These are phyloP conservation scores for Hyaloscypha bicolor DNA, from an alignment of 495 filamentous ascomycete species.

Conservation along the genomic window DNA sequence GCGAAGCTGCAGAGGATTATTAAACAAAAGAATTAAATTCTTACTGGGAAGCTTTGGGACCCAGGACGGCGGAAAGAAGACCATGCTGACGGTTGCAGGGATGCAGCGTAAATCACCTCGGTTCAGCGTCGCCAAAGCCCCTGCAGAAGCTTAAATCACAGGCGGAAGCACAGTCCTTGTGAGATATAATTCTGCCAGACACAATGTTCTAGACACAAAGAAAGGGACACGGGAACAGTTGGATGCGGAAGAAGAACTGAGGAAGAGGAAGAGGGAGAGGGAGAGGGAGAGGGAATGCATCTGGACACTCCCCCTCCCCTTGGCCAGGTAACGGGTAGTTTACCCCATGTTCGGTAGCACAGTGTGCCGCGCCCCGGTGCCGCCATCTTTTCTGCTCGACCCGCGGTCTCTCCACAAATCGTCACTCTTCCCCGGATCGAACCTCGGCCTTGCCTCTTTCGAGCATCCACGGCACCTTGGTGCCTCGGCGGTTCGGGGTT, in stretches of 20 bases:
- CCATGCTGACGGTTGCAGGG: slow-evolving; percentile 56
- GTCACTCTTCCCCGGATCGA: background rate
- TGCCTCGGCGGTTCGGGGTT: too few species aligned
- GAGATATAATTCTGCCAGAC: background rate
- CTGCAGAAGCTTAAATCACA: background rate
- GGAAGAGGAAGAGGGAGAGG: background rate
- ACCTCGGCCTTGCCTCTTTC: background rate
- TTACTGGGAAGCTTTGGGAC: slow-evolving; percentile 57
- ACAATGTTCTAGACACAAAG: background rate
- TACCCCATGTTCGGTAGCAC: background rate
- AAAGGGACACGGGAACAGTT: background rate
- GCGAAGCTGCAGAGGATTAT: background rate
- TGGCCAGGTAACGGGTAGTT: too few species aligned
- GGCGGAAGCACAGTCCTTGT: background rate
- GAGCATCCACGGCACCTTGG: background rate
- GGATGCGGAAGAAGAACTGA: background rate
- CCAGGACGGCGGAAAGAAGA: slow-evolving; percentile 73
- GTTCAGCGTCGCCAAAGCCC: background rate
- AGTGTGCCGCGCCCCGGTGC: background rate
- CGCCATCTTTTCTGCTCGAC: background rate
- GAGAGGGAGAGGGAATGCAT: background rate
- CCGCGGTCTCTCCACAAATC: background rate
- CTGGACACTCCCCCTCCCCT: too few species aligned
- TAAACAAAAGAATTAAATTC: background rate
- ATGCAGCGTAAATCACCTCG: background rate